Percentiles rank a stretch among this genome's conserved stretches.
phyloP scores from a whole-genome alignment of 1,139 yeast genomes.

The Candida sanyaensis region DNA sequence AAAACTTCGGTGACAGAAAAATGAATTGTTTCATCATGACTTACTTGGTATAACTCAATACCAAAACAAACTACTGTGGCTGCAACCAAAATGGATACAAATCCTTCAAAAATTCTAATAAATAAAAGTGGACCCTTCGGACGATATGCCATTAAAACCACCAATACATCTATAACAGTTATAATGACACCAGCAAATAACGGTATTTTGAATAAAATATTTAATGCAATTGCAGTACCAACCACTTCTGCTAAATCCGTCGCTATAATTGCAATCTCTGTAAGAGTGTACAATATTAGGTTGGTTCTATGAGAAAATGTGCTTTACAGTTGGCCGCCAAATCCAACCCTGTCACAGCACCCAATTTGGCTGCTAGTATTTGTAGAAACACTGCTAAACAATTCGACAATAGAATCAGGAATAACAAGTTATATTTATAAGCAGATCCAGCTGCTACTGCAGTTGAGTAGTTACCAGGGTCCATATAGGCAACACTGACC shows the following conservation, averaged over 20 bases:
- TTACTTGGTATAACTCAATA: constrained; percentile 70
- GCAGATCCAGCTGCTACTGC: constrained; percentile 94
- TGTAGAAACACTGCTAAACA: constrained; percentile 87
- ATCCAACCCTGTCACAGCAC: constrained; percentile 89
- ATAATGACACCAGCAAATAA: constrained; percentile 75
- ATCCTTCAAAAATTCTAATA: constrained; percentile 78
- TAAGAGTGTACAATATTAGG: constrained; percentile 63
- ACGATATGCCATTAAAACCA: constrained; percentile 83
- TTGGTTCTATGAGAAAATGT: constrained; percentile 64
- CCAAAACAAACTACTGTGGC: constrained; percentile 87
- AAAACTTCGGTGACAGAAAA: constrained; percentile 57
- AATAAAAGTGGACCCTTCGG: constrained; percentile 84
- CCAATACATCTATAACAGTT: constrained; percentile 81
- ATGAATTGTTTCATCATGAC: constrained; percentile 51
- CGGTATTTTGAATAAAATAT: constrained; percentile 79
- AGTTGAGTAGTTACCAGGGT: constrained; percentile 96
- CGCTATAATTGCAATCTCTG: constrained; percentile 88
- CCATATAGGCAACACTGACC: constrained; percentile 97
- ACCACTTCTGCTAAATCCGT: constrained; percentile 94
- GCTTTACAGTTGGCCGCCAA: constrained; percentile 83
- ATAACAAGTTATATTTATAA: constrained; percentile 78
- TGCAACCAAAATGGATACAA: constrained; percentile 74
- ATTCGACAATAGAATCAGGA: constrained; percentile 79
- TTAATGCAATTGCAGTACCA: constrained; percentile 88
- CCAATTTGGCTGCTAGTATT: constrained; percentile 79